phyloP scores from a whole-genome alignment of 2,329 filamentous ascomycete genomes.

The Venturia nashicola region DNA sequence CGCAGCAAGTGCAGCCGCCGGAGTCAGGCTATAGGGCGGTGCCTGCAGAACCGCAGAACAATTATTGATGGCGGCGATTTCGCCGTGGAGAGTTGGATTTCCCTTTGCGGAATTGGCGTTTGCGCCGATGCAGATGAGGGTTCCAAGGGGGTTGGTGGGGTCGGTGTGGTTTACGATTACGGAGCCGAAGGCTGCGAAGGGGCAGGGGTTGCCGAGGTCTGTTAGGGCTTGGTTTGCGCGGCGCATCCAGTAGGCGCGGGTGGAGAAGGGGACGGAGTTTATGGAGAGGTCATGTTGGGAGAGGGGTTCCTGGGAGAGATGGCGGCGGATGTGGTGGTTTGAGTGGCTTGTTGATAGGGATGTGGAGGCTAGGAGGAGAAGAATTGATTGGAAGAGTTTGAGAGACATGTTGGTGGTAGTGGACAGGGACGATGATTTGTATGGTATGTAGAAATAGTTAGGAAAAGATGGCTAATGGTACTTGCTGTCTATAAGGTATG shows the following conservation, averaged over 20 bases:
- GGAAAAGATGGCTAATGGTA: neutral
- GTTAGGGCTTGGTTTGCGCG: slow-evolving; percentile 33
- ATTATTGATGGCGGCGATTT: slow-evolving; percentile 43
- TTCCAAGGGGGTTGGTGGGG: slow-evolving; percentile 23
- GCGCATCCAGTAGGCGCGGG: slow-evolving; percentile 41
- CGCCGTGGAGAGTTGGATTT: slow-evolving; percentile 43
- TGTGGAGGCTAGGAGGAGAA: neutral
- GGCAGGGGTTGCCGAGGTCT: slow-evolving; percentile 35
- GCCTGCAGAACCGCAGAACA: slow-evolving; percentile 36
- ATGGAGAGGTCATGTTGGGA: slow-evolving; percentile 10
- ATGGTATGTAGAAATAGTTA: neutral
- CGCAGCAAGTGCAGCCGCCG: slow-evolving; percentile 30
- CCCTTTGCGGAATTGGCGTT: slow-evolving; percentile 34
- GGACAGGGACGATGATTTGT: neutral
- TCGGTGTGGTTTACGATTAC: slow-evolving; percentile 45
- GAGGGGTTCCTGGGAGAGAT: neutral
- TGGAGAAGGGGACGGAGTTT: slow-evolving; percentile 25
- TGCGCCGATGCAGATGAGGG: slow-evolving; percentile 38
- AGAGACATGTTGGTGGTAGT: neutral
- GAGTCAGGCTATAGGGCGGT: slow-evolving; percentile 32
- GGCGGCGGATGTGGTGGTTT: neutral
- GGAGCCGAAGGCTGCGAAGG: slow-evolving; percentile 40
- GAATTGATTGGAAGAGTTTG: neutral
- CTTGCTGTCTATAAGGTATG: neutral
- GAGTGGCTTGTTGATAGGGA: neutral